phyloP scores from a whole-genome alignment of 1,284 basidiomycete genomes.

The Pisolithus thermaeus region DNA sequence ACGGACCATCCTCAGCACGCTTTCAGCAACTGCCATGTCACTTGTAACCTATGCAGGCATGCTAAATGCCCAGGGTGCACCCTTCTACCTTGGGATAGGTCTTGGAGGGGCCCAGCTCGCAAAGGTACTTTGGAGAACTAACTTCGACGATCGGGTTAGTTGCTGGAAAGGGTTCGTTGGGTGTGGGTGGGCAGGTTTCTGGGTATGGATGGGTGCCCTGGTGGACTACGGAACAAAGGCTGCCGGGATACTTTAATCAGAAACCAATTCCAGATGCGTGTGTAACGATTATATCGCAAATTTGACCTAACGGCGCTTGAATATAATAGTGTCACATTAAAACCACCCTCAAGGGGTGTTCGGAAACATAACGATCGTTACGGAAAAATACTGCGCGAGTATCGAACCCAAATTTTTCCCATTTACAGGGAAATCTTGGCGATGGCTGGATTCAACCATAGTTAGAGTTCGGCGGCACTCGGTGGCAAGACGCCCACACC shows the following conservation, averaged over 20 bases:
- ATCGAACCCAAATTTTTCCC: too few relatives aligned
- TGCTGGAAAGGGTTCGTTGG: slow-evolving; percentile 91
- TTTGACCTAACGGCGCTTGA: not conserved
- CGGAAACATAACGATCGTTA: not conserved
- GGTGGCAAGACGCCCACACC: too few relatives aligned
- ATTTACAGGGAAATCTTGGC: too few relatives aligned
- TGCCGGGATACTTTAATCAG: not conserved
- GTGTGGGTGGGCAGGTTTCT: slow-evolving; percentile 86
- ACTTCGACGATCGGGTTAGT: slow-evolving; percentile 76
- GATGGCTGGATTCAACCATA: too few relatives aligned
- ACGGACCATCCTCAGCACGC: slow-evolving; percentile 68
- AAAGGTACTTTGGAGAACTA: slow-evolving; percentile 72
- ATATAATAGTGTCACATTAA: too few relatives aligned
- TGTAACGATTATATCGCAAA: not conserved
- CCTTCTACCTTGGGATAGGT: slow-evolving; percentile 78
- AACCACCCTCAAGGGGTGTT: too few relatives aligned
- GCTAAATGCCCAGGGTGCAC: slow-evolving; percentile 67
- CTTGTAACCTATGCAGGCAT: slow-evolving; percentile 77
- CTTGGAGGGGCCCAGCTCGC: slow-evolving; percentile 76
- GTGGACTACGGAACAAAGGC: slow-evolving; percentile 62
- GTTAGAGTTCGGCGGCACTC: too few relatives aligned
- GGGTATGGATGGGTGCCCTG: slow-evolving; percentile 81
- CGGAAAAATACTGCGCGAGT: not conserved
- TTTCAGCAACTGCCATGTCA: slow-evolving; percentile 73
- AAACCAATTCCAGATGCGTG: not conserved